Evolutionary conservation across 805 yeast genomes (phyloP).

Genomic region (Ogataea thermomethanolica): DNA sequence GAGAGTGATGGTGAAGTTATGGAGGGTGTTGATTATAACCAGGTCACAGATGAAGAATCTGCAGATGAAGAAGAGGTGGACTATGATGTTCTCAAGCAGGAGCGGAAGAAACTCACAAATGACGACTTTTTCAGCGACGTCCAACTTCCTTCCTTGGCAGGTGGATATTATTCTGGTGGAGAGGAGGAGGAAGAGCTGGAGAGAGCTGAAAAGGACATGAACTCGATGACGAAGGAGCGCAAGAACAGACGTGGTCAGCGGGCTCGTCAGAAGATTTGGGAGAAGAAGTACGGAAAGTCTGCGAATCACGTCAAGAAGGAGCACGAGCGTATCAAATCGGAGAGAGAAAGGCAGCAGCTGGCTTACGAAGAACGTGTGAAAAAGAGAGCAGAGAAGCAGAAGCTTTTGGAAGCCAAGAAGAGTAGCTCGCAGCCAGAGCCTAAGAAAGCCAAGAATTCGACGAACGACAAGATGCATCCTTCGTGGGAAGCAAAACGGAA

Average conservation of each 20-base stretch:
- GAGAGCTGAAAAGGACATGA: slow-evolving; percentile 43
- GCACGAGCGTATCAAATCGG: slow-evolving; percentile 48
- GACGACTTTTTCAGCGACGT: slow-evolving; percentile 41
- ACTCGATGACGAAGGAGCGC: slow-evolving; percentile 50
- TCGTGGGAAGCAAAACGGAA: slow-evolving; percentile 92
- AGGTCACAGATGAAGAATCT: slow-evolving; percentile 65
- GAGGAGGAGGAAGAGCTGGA: slow-evolving; percentile 51
- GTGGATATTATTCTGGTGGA: slow-evolving; percentile 85
- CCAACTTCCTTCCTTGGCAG: slow-evolving; percentile 64
- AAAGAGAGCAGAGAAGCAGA: slow-evolving; percentile 54
- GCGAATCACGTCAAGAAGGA: slow-evolving; percentile 84
- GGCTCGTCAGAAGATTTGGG: slow-evolving; percentile 97
- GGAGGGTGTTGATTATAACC: slow-evolving; percentile 45
- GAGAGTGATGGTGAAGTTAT: slow-evolving; percentile 34
- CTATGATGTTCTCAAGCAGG: slow-evolving; percentile 54
- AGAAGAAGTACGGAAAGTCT: slow-evolving; percentile 71
- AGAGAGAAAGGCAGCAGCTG: slow-evolving; percentile 53
- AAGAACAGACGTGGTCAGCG: slow-evolving; percentile 96
- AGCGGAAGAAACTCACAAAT: slow-evolving; percentile 31
- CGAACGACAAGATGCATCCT: slow-evolving; percentile 68
- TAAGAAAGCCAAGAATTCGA: slow-evolving; percentile 4
- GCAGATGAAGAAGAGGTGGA: slow-evolving; percentile 22
- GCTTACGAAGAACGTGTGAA: slow-evolving; percentile 73
- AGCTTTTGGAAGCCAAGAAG: slow-evolving; percentile 14
- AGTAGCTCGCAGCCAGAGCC: slow-evolving; percentile 15